A percentile compares a stretch with the other conserved stretches of the same genome.
These are phyloP conservation scores for Rehmannia glutinosa DNA, from an alignment of 257 asterid species.

Conservation along the genomic window DNA sequence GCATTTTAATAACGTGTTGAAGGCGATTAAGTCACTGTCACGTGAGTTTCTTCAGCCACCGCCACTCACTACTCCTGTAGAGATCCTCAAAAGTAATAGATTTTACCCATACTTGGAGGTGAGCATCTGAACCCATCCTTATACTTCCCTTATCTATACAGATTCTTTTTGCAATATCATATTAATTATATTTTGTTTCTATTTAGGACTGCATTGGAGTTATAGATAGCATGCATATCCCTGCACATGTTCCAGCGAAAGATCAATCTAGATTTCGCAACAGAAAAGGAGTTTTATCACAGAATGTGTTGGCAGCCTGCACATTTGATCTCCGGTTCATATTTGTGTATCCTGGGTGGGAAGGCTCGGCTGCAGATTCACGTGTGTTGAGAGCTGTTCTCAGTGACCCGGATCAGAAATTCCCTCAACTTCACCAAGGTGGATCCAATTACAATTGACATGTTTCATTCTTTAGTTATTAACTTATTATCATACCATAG, in stretches of 20 bases:
- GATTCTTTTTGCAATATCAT: too few relatives aligned
- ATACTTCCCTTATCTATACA: neutral
- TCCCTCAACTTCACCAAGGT: constrained; percentile 83
- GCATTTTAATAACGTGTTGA: constrained; percentile 81
- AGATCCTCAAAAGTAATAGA: constrained; percentile 62
- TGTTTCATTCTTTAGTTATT: too few relatives aligned
- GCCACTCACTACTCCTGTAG: constrained; percentile 48
- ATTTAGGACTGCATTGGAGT: constrained; percentile 87
- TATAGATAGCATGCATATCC: constrained; percentile 84
- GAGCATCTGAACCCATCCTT: neutral
- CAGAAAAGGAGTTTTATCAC: constrained; percentile 63
- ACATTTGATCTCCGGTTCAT: constrained; percentile 79
- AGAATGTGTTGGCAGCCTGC: constrained; percentile 87
- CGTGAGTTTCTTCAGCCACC: constrained; percentile 85
- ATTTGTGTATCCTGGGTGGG: constrained; percentile 96
- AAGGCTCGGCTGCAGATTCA: constrained; percentile 92
- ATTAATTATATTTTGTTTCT: neutral
- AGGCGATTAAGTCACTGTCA: constrained; percentile 74
- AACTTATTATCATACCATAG: too few relatives aligned
- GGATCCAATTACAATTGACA: too few relatives aligned
- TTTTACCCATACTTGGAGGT: constrained; percentile 87
- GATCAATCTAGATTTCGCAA: constrained; percentile 90
- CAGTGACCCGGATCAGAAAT: constrained; percentile 80
- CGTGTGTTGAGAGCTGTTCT: constrained; percentile 83
- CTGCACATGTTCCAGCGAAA: constrained; percentile 89